Evolutionary conservation across 208 protist species (phyloP).

Genomic region (Tetramitus jugosus): DNA sequence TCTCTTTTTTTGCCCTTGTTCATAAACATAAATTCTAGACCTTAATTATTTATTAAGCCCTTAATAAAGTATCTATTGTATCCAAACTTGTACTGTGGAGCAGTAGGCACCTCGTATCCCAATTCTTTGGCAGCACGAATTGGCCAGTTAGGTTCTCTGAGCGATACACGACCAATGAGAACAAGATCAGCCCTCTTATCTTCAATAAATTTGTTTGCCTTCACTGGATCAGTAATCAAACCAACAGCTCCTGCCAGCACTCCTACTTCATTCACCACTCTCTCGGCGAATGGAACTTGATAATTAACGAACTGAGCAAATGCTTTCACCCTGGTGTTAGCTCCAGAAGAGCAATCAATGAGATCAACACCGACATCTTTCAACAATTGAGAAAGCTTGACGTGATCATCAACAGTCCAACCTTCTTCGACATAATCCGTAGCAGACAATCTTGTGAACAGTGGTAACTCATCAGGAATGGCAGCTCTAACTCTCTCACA

Average conservation of each 20-base stretch:
- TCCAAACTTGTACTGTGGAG: too few relatives aligned
- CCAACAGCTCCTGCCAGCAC: slow-evolving; percentile 33
- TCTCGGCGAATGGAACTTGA: slow-evolving; percentile 38
- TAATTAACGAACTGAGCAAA: neutral
- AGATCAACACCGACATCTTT: slow-evolving; percentile 35
- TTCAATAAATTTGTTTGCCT: slow-evolving; percentile 33
- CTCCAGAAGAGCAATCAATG: slow-evolving; percentile 35
- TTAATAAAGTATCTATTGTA: too few relatives aligned
- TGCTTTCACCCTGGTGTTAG: neutral
- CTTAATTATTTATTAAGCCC: too few relatives aligned
- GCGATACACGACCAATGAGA: slow-evolving; percentile 21
- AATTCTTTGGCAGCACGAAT: slow-evolving; percentile 32
- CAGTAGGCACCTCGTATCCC: too few relatives aligned
- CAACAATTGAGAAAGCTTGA: slow-evolving; percentile 30
- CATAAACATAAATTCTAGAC: too few relatives aligned
- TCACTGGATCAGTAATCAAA: slow-evolving; percentile 23
- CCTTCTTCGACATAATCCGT: slow-evolving; percentile 32
- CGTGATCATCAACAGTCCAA: slow-evolving; percentile 32
- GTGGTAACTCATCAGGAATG: slow-evolving; percentile 28
- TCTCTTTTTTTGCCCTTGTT: too few relatives aligned
- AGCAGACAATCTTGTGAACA: slow-evolving; percentile 29
- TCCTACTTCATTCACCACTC: slow-evolving; percentile 18
- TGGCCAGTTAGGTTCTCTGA: slow-evolving; percentile 41
- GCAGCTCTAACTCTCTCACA: neutral
- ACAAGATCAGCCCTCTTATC: slow-evolving; percentile 34